Evolutionary conservation across 2,329 filamentous ascomycete species (phyloP).

Genomic region (Basipetospora chlamydospora): DNA sequence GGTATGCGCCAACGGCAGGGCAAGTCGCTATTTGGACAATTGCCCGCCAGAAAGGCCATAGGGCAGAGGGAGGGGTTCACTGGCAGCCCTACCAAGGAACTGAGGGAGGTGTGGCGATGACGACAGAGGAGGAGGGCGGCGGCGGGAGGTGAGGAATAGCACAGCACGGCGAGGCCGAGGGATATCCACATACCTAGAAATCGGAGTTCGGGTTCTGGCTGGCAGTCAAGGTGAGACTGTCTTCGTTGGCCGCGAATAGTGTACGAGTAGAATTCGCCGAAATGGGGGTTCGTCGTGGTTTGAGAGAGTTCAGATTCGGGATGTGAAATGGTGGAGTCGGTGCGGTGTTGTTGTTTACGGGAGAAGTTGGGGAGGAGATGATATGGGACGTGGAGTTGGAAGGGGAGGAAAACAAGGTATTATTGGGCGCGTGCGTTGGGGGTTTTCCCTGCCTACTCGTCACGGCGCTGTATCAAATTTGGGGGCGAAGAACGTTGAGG

Average conservation of each 20-base stretch:
- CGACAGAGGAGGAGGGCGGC: conserved; percentile 21
- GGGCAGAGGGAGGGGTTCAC: not conserved
- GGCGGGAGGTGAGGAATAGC: conserved; percentile 4
- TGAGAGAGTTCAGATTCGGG: conserved; percentile 1
- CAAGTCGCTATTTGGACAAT: conserved; percentile 4
- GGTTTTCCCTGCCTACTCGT: too few relatives aligned
- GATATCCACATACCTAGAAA: conserved; percentile 10
- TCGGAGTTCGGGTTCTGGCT: not conserved
- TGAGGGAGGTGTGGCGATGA: conserved; percentile 19
- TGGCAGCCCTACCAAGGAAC: conserved; percentile 1
- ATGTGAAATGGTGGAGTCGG: conserved; percentile 2
- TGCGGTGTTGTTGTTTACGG: conserved; percentile 5
- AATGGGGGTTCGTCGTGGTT: not conserved
- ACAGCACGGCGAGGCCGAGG: not conserved
- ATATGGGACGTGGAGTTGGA: too few relatives aligned
- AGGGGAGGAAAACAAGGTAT: conserved; percentile 7
- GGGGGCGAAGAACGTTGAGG: not conserved
- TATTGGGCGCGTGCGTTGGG: conserved; percentile 4
- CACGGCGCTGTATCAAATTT: not conserved
- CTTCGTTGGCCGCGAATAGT: not conserved
- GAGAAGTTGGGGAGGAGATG: conserved; percentile 4
- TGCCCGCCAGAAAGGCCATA: not conserved
- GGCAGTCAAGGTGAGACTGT: not conserved
- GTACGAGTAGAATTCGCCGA: not conserved
- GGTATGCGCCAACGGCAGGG: not conserved